Evolutionary conservation across 202 grass and related monocot genomes (phyloP).

Genomic region (Panicum hallii): DNA sequence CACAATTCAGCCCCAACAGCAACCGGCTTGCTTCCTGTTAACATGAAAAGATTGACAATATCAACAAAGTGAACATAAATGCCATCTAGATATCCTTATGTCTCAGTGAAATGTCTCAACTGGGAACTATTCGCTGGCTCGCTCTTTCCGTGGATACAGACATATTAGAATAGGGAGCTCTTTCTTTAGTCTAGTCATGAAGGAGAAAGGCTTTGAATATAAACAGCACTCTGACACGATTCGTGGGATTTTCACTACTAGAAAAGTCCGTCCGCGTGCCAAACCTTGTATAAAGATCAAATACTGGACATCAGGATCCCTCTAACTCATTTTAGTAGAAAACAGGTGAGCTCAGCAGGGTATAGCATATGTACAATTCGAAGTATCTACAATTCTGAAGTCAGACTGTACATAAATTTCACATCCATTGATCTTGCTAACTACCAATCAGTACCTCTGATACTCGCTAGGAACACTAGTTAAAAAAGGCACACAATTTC

Average conservation of each 20-base stretch:
- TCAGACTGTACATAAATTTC: not conserved
- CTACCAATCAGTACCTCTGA: not conserved
- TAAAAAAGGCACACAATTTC: not conserved
- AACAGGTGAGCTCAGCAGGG: not conserved
- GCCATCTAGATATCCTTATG: not conserved
- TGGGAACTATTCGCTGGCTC: not conserved
- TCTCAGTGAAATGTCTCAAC: not conserved
- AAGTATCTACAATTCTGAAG: not conserved
- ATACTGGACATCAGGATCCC: too few species aligned
- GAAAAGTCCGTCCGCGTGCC: too few species aligned
- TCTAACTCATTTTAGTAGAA: too few species aligned
- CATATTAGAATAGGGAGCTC: too few species aligned
- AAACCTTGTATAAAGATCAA: too few species aligned
- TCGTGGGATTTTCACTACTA: too few species aligned
- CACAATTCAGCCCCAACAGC: slow-evolving; percentile 83
- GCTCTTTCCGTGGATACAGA: too few species aligned
- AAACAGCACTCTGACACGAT: too few species aligned
- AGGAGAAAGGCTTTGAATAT: too few species aligned
- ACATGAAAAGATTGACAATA: slow-evolving; percentile 26
- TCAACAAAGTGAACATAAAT: slow-evolving; percentile 24
- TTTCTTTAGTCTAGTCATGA: too few species aligned
- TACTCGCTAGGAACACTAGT: not conserved
- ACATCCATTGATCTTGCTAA: not conserved
- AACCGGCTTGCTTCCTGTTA: slow-evolving; percentile 84
- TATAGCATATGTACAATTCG: not conserved